Evolutionary conservation across 352 stramenopile species (phyloP).

Genomic region (Pythium grandisporangium): DNA sequence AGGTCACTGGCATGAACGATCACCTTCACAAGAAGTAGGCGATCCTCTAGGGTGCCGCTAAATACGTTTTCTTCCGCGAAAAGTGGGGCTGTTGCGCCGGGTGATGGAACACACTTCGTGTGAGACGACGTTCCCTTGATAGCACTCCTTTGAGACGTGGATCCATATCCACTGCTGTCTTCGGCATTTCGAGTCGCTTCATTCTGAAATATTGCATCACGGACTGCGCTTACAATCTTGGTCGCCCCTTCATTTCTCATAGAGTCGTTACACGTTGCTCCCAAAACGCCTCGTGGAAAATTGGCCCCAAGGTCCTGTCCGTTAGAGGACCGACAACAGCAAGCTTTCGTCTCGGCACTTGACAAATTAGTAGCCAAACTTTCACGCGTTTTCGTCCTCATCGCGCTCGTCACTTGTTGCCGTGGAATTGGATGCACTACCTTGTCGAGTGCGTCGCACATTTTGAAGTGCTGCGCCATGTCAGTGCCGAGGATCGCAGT

Average conservation of each 20-base stretch:
- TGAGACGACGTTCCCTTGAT: too few relatives aligned
- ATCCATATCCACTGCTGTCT: conserved; percentile 24
- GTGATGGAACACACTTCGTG: too few relatives aligned
- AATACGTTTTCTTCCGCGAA: too few relatives aligned
- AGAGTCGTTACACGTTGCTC: too few relatives aligned
- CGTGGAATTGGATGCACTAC: conserved; percentile 40
- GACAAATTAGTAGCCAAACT: conserved; percentile 1
- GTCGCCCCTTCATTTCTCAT: conserved; percentile 10
- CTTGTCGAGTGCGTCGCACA: conserved; percentile 72
- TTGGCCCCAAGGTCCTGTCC: too few relatives aligned
- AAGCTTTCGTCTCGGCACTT: not conserved
- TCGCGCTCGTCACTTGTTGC: conserved; percentile 17
- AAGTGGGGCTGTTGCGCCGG: too few relatives aligned
- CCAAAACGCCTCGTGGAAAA: too few relatives aligned
- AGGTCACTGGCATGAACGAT: conserved; percentile 85
- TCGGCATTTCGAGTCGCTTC: conserved; percentile 26
- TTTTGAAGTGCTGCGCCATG: conserved; percentile 87
- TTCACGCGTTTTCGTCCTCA: conserved; percentile 27
- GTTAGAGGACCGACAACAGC: conserved; percentile 6
- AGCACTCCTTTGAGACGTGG: too few relatives aligned
- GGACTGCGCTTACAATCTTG: conserved; percentile 34
- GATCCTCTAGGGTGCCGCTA: conserved; percentile 62
- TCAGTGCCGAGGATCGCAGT: conserved; percentile 85
- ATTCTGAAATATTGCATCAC: conserved; percentile 53
- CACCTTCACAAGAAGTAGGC: conserved; percentile 77